Percentiles rank a stretch among this genome's conserved stretches.
Conservation (phyloP, 768 basidiomycete species). For the Macrolepiota albuminosa region DNA sequence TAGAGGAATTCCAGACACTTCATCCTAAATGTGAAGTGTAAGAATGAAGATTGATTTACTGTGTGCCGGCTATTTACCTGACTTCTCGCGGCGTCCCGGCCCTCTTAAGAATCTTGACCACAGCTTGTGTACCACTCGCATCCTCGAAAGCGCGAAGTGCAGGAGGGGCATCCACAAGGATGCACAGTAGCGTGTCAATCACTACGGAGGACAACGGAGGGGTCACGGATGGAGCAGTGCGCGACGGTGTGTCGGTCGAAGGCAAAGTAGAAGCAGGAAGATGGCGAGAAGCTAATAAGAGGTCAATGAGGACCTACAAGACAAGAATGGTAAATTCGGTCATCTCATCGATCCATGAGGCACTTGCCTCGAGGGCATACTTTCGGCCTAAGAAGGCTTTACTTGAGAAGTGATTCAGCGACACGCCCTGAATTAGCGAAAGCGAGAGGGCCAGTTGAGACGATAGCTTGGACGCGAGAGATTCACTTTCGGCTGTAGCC, state of each 20-base stretch:
- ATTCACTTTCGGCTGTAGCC: constrained; percentile 29
- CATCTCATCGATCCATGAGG: constrained; percentile 6
- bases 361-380: constrained; percentile 61
- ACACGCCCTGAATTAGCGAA: constrained; percentile 72
- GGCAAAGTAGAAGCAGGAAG: constrained; percentile 28
- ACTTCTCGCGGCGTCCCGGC: constrained; percentile 85
- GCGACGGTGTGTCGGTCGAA: constrained; percentile 22
- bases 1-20: constrained; percentile 95
- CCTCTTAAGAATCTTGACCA: constrained; percentile 86
- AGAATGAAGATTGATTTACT: background rate
- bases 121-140: constrained; percentile 67
- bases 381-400: constrained; percentile 68
- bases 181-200: constrained; percentile 80
- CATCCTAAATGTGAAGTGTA: constrained; percentile 54
- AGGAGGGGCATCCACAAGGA: constrained; percentile 80
- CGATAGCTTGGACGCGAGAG: constrained; percentile 44
- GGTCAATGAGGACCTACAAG: constrained; percentile 63
- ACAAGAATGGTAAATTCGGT: background rate
- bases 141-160: constrained; percentile 79
- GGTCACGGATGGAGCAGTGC: constrained; percentile 16
- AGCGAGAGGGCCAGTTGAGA: constrained; percentile 55
- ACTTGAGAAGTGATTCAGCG: constrained; percentile 61
- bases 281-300: constrained; percentile 69
- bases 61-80: constrained; percentile 44
- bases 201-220: constrained; percentile 64